Evolutionary conservation across 2,329 filamentous ascomycete genomes (phyloP).

Genomic region (Microdochium trichocladiopsis): DNA sequence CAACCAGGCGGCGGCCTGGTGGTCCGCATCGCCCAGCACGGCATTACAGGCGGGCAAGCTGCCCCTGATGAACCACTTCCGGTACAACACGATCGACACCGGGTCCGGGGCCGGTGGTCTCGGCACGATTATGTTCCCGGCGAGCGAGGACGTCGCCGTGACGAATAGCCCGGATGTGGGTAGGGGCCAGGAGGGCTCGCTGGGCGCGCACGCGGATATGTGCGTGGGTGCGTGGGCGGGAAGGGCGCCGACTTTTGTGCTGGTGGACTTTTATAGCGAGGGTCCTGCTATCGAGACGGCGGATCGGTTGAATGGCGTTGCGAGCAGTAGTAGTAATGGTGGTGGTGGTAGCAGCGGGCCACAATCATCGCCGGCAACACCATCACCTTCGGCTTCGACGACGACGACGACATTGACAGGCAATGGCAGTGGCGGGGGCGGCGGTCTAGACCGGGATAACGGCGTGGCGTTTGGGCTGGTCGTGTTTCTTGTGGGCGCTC

Average conservation of each 20-base stretch:
- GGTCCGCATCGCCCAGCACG: constrained; percentile 35
- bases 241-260: constrained; percentile 59
- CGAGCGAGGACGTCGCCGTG: constrained; percentile 48
- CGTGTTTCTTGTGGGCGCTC: background rate
- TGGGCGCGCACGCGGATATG: constrained; percentile 43
- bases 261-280: constrained; percentile 75
- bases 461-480: background rate
- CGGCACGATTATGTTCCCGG: constrained; percentile 46
- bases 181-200: constrained; percentile 15
- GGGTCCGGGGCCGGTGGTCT: constrained; percentile 16
- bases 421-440: background rate
- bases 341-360: background rate
- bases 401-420: background rate
- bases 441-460: background rate
- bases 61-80: constrained; percentile 76
- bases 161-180: constrained; percentile 59
- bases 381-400: background rate
- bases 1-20: constrained; percentile 12
- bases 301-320: constrained; percentile 57
- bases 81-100: constrained; percentile 48
- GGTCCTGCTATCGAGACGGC: constrained; percentile 63
- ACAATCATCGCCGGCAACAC: background rate
- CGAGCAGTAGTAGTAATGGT: background rate
- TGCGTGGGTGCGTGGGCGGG: constrained; percentile 52
- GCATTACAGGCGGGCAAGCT: constrained; percentile 55